Percentiles rank a stretch among this genome's conserved stretches.
These are phyloP conservation scores for Mycena pura DNA, from an alignment of 768 basidiomycete genomes.

Conservation along the genomic window DNA sequence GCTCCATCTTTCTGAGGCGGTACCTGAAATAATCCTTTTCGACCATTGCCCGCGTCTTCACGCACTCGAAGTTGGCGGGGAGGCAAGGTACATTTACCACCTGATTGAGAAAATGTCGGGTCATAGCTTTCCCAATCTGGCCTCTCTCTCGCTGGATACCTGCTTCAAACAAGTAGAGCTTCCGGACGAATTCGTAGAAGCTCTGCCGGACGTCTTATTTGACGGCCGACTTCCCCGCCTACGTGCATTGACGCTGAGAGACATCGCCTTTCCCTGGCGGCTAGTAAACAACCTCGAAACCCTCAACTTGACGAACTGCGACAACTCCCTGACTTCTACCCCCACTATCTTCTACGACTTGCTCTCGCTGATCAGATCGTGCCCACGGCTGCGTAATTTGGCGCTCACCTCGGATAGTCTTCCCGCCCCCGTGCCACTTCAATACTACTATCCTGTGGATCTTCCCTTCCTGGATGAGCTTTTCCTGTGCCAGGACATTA, in stretches of 20 bases:
- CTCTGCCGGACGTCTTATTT: background rate
- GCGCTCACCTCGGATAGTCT: background rate
- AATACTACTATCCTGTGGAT: background rate
- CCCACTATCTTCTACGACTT: background rate
- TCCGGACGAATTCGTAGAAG: background rate
- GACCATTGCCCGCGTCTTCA: background rate
- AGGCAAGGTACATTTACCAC: background rate
- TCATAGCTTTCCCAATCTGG: background rate
- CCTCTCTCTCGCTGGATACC: background rate
- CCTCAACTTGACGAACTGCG: background rate
- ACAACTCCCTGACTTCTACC: background rate
- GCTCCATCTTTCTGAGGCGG: background rate
- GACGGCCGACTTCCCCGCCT: background rate
- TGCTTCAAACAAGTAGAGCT: background rate
- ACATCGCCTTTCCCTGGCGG: background rate
- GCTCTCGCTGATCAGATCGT: background rate
- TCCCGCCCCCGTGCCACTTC: background rate
- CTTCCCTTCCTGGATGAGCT: background rate
- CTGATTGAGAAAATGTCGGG: background rate
- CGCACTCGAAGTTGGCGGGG: background rate
- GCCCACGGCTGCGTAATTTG: background rate
- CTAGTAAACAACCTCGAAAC: background rate
- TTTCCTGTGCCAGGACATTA: background rate
- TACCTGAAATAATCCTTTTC: background rate
- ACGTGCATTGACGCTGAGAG: background rate